Conservation (phyloP, 164 flowering plant genomes). For the Macadamia tetraphylla region DNA sequence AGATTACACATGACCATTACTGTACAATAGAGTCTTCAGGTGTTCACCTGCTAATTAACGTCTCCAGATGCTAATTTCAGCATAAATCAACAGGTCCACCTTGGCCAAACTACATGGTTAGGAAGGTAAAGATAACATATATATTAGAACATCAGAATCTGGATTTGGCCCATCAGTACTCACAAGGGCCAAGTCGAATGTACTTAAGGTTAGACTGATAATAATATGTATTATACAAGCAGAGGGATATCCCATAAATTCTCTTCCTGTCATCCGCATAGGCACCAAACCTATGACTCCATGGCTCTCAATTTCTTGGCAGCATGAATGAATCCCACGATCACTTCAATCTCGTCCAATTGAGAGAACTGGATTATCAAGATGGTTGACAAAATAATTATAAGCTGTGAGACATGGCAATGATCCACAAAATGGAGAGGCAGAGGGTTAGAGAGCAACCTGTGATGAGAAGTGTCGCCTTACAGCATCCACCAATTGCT, state of each 20-base stretch:
- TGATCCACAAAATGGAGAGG: background rate
- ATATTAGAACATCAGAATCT: background rate
- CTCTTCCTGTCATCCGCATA: background rate
- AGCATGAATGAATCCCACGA: background rate
- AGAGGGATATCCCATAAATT: background rate
- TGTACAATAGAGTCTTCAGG: too few species aligned
- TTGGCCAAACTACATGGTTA: too few species aligned
- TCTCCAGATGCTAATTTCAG: too few species aligned
- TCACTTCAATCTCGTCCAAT: background rate
- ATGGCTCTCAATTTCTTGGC: background rate
- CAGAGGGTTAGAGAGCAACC: slow-evolving; percentile 10
- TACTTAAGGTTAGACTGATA: background rate
- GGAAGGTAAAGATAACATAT: background rate
- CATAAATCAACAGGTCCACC: too few species aligned
- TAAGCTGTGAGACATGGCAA: background rate
- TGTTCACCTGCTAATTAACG: too few species aligned
- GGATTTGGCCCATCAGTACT: background rate
- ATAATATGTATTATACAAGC: background rate
- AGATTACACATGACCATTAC: too few species aligned
- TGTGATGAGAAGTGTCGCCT: slow-evolving; percentile 68
- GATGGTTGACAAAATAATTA: background rate
- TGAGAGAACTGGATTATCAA: slow-evolving; percentile 7
- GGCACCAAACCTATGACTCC: background rate
- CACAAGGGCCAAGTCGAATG: background rate
- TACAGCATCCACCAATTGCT: slow-evolving; percentile 56